Conservation (phyloP, 108 stramenopile species). For the Nitzschia inconspicua region DNA sequence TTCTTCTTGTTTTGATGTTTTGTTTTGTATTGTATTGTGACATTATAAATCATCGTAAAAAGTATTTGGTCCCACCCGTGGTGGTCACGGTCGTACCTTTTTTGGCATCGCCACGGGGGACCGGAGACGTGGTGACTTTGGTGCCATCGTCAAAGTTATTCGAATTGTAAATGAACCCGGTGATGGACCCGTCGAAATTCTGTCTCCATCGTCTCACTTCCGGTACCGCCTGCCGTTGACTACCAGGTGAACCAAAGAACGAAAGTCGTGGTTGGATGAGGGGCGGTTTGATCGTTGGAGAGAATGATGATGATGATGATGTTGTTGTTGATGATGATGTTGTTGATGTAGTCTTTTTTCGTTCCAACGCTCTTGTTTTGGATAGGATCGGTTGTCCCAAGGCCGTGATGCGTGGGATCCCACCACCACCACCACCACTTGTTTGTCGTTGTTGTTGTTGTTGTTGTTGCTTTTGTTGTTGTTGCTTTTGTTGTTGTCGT, state of each 20-base stretch:
- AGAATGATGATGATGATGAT: background rate
- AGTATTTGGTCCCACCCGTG: conserved; percentile 78
- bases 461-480: background rate
- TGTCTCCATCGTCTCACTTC: conserved; percentile 67
- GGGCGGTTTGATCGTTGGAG: background rate
- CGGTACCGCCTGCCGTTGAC: conserved; percentile 40
- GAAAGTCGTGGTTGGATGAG: too few relatives aligned
- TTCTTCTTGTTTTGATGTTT: too few relatives aligned
- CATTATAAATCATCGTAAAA: too few relatives aligned
- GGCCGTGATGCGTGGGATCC: background rate
- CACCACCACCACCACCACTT: background rate
- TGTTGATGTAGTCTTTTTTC: too few relatives aligned
- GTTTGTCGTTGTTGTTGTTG: background rate
- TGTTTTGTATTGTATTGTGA: conserved; percentile 10
- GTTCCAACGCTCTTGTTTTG: too few relatives aligned
- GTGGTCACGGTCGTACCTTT: conserved; percentile 69
- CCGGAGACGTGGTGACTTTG: conserved; percentile 83
- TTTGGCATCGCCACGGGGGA: conserved; percentile 60
- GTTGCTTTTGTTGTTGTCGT: background rate
- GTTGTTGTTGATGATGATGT: background rate
- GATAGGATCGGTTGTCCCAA: too few relatives aligned
- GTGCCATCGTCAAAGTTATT: conserved; percentile 65
- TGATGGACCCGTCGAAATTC: conserved; percentile 76
- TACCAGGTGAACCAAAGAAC: conserved; percentile 1
- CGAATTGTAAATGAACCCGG: conserved; percentile 71